Evolutionary conservation across 805 yeast genomes (phyloP).

Genomic region (Ogataea naganishii): DNA sequence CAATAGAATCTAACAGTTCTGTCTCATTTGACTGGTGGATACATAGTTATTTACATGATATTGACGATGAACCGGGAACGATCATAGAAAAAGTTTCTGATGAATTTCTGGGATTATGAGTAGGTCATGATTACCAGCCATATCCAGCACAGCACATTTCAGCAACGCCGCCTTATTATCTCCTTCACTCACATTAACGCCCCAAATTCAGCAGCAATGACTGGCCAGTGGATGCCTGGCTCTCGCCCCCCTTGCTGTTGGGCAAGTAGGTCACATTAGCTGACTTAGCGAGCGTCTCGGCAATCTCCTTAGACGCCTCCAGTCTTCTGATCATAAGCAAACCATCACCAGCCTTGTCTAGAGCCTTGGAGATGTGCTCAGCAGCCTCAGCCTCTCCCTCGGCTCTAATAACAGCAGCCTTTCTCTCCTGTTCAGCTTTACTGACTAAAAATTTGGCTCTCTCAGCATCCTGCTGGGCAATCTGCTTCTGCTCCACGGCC

Average conservation of each 20-base stretch:
- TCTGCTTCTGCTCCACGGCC: conserved; percentile 97
- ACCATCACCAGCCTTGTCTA: conserved; percentile 94
- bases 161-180: too few species aligned
- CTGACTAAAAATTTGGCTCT: conserved; percentile 90
- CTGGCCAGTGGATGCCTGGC: conserved; percentile 32
- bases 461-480: conserved; percentile 99
- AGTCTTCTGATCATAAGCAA: conserved; percentile 86
- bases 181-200: conserved; percentile 32
- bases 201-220: conserved; percentile 61
- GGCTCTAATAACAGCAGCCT: conserved; percentile 90
- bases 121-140: too few species aligned
- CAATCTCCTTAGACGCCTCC: conserved; percentile 95
- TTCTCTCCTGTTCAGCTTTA: conserved; percentile 95
- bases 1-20: too few species aligned
- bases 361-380: conserved; percentile 85
- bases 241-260: conserved; percentile 29
- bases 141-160: too few species aligned
- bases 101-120: too few species aligned
- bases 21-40: too few species aligned
- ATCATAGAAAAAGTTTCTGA: too few species aligned
- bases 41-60: too few species aligned
- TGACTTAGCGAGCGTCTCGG: conserved; percentile 73
- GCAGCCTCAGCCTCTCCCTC: conserved; percentile 99
- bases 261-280: conserved; percentile 89
- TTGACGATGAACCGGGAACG: too few species aligned